Conservation (phyloP, 257 asterid species). For the Gentiana dahurica region DNA sequence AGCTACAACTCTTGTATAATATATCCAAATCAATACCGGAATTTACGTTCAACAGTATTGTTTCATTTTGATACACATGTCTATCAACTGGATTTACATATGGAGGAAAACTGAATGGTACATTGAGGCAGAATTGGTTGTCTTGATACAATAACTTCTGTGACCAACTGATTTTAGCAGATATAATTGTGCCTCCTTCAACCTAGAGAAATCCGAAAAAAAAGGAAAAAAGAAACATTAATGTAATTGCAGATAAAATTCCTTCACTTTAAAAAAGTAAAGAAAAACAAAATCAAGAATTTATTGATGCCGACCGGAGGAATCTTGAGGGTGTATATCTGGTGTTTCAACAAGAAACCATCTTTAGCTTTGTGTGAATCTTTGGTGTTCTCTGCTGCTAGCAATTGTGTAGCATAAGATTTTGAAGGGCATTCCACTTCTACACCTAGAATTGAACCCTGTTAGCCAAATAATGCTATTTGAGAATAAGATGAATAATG, state of each 20-base stretch:
- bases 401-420: conserved; percentile 39
- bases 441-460: conserved; percentile 97
- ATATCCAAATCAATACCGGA: conserved; percentile 40
- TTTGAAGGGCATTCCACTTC: conserved; percentile 50
- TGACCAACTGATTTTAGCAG: conserved; percentile 63
- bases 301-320: conserved; percentile 35
- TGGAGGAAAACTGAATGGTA: conserved; percentile 75
- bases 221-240: no score
- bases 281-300: neutral
- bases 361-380: conserved; percentile 49
- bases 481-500: no score
- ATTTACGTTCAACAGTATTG: conserved; percentile 46
- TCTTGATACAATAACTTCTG: conserved; percentile 62
- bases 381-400: conserved; percentile 27
- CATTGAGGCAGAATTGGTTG: conserved; percentile 41
- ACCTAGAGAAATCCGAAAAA: conserved; percentile 37
- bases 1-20: conserved; percentile 38
- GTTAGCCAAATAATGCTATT: no score
- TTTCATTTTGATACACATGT: conserved; percentile 34
- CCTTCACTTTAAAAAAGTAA: neutral
- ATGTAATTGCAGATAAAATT: conserved; percentile 3
- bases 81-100: conserved; percentile 46
- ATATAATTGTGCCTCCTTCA: conserved; percentile 52
- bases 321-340: conserved; percentile 56
- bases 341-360: conserved; percentile 68